phyloP scores from a whole-genome alignment of 2,329 filamentous ascomycete species.

The Hypocrella siamensis region DNA sequence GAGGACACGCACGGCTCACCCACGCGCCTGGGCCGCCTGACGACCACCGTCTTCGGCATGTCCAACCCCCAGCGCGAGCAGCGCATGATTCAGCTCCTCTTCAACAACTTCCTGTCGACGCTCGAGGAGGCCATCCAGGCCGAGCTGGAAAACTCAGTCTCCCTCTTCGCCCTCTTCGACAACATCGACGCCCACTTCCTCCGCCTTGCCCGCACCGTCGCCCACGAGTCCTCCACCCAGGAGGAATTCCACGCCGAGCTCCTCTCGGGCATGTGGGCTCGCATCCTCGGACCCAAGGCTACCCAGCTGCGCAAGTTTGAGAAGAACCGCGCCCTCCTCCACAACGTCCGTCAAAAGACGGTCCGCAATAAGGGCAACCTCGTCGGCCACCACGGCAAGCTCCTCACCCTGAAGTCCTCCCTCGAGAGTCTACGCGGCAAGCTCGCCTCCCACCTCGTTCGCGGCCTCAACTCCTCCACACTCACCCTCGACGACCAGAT shows the following conservation, averaged over 20 bases:
- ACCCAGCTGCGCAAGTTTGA: conserved; percentile 75
- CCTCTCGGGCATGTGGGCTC: conserved; percentile 72
- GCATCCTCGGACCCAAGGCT: conserved; percentile 63
- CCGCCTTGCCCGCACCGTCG: conserved; percentile 71
- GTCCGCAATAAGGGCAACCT: conserved; percentile 77
- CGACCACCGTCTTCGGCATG: conserved; percentile 62
- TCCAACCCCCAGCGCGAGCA: conserved; percentile 70
- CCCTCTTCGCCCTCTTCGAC: conserved; percentile 81
- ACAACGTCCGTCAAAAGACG: conserved; percentile 65
- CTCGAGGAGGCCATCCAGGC: conserved; percentile 80
- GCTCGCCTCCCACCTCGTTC: conserved; percentile 69
- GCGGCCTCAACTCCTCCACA: conserved; percentile 50
- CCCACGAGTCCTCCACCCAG: conserved; percentile 68
- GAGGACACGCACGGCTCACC: conserved; percentile 39
- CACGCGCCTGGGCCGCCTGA: conserved; percentile 51
- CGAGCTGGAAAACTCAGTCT: conserved; percentile 66
- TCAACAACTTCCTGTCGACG: conserved; percentile 66
- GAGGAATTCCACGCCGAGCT: conserved; percentile 69
- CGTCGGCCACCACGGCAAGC: conserved; percentile 70
- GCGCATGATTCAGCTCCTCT: conserved; percentile 69
- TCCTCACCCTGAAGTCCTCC: conserved; percentile 72
- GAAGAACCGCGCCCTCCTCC: conserved; percentile 69
- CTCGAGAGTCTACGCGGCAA: conserved; percentile 74
- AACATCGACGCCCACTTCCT: conserved; percentile 81
- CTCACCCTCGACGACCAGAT: conserved; percentile 77